Base-by-base conservation (phyloP, 805 yeast species). In the Candida ulmi region DNA sequence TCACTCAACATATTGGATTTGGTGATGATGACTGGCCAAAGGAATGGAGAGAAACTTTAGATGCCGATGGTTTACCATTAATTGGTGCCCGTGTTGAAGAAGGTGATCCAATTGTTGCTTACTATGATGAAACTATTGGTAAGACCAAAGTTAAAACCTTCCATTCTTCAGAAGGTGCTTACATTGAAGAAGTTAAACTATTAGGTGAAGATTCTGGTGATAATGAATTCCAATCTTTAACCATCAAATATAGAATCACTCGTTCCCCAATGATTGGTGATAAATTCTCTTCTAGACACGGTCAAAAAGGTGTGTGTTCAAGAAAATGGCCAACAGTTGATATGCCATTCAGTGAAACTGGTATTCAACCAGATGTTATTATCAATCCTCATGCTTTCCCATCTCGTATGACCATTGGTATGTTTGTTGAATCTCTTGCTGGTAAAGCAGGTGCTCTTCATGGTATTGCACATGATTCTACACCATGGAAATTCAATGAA, bases 351-450 rank as follows among this genome's bases (percentile, higher is more conserved):
- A 77, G 88, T 49, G 99, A 93, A 67, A 71, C 86, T 26, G 99
- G 99, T 55, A 91, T 93, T 45, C 96, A 86, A 62, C 99, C 99
- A 2, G 99, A 93, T 66, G 84, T 93, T 52, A 93, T 93, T 58
- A 93, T 93, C 58, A 93, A 93, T 62, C 99, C 99, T 4, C 99
- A 91, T 63, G 99, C 98, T 50, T 93, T 91, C 91, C 99, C 99
- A 53, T 91, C 98, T 36, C 93, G 99, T 72, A 93, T 93, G 99
- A 93, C 99, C 11, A 91, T 93, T 65, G 99, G 99, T 71, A 93
- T 93, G 98, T 93, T 93, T 66, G 97, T 93, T 36, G 99, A 93
- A 66, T 84, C 95, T 39, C 66, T 93, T 41, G 98, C 99, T n/a
- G 99, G 99, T 58, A 93, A 93, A 65, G 93, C 98, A 5, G 99